These are phyloP conservation scores for Pilatotrama ljubarskyi DNA, from an alignment of 768 basidiomycete species.

Conservation along the genomic window DNA sequence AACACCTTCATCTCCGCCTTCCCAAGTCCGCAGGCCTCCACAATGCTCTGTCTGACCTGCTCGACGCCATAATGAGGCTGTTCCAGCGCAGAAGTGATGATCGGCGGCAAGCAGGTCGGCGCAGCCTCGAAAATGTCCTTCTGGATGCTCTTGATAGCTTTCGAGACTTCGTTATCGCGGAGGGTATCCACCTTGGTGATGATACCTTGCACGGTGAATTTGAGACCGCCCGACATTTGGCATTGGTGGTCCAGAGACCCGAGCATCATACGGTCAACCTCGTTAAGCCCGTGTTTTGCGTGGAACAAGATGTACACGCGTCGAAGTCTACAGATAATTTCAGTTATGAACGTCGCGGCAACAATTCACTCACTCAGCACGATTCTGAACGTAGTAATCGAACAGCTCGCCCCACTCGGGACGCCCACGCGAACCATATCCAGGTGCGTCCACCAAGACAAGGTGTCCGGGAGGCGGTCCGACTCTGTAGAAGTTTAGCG, in stretches of 20 bases:
- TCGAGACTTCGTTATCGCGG: slow-evolving; percentile 30
- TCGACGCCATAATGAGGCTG: slow-evolving; percentile 56
- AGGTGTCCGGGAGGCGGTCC: slow-evolving; percentile 53
- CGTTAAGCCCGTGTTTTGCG: slow-evolving; percentile 60
- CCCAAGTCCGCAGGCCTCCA: slow-evolving; percentile 53
- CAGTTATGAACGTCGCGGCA: neutral
- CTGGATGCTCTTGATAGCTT: slow-evolving; percentile 44
- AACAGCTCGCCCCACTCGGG: slow-evolving; percentile 76
- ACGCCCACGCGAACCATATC: slow-evolving; percentile 74
- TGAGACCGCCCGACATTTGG: slow-evolving; percentile 38
- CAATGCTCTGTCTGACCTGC: slow-evolving; percentile 55
- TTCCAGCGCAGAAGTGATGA: slow-evolving; percentile 57
- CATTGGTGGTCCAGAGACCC: slow-evolving; percentile 43
- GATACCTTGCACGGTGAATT: slow-evolving; percentile 66
- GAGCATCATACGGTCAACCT: slow-evolving; percentile 64
- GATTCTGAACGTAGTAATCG: slow-evolving; percentile 58
- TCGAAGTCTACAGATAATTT: slow-evolving; percentile 48
- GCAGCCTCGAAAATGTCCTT: slow-evolving; percentile 51
- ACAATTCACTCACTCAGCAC: slow-evolving; percentile 52
- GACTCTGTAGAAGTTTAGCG: slow-evolving; percentile 73
- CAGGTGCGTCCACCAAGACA: slow-evolving; percentile 77
- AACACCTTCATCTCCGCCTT: slow-evolving; percentile 13
- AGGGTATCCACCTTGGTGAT: slow-evolving; percentile 71
- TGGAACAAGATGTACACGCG: slow-evolving; percentile 74
- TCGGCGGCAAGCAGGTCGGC: slow-evolving; percentile 66